phyloP scores from a whole-genome alignment of 225 moss, liverwort and hornwort species.

The Marchantia polymorpha region DNA sequence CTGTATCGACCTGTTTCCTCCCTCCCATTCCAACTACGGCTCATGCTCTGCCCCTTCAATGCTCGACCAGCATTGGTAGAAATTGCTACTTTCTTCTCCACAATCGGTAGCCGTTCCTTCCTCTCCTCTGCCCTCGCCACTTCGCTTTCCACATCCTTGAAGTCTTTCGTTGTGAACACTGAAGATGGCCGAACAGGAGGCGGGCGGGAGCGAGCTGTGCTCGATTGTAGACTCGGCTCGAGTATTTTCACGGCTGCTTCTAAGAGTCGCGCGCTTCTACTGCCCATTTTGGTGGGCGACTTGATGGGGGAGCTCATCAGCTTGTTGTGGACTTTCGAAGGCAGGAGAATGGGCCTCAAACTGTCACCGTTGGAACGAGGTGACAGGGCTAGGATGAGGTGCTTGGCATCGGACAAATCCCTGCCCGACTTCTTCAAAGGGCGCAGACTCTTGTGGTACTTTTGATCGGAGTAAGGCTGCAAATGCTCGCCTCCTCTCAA shows the following conservation, averaged over 20 bases:
- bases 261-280: conserved; percentile 53
- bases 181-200: conserved; percentile 30
- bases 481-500: conserved; percentile 20
- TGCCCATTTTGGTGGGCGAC: conserved; percentile 64
- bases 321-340: conserved; percentile 55
- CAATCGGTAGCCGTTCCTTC: conserved; percentile 26
- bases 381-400: conserved; percentile 59
- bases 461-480: conserved; percentile 39
- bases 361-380: conserved; percentile 35
- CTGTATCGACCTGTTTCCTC: conserved; percentile 34
- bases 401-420: conserved; percentile 43
- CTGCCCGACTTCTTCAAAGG: conserved; percentile 32
- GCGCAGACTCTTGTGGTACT: conserved; percentile 36
- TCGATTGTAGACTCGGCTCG: conserved; percentile 59
- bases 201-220: conserved; percentile 32
- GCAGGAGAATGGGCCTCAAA: conserved; percentile 44
- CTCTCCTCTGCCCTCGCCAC: conserved; percentile 23
- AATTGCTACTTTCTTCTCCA: conserved; percentile 24
- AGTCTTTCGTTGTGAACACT: conserved; percentile 7
- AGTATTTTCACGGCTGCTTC: conserved; percentile 76
- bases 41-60: conserved; percentile 45
- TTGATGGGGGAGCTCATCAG: conserved; percentile 44
- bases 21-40: conserved; percentile 45
- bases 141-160: conserved; percentile 31
- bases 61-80: conserved; percentile 41